Evolutionary conservation across 2,329 filamentous ascomycete genomes (phyloP).

Genomic region (Fusarium humuli): DNA sequence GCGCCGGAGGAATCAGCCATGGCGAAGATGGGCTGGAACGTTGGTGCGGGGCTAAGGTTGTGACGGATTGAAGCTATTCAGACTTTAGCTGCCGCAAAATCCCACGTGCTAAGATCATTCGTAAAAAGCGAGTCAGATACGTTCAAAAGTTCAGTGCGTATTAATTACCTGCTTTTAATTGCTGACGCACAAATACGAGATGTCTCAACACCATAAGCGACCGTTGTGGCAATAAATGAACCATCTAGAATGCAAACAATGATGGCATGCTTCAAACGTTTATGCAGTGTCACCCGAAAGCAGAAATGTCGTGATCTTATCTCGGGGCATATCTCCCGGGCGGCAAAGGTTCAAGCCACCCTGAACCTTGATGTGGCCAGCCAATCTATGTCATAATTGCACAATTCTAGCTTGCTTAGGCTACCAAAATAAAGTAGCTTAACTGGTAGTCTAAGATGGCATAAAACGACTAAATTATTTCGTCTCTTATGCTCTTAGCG

Average conservation of each 20-base stretch:
- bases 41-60: background rate
- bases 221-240: background rate
- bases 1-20: background rate
- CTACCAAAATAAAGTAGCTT: too few species aligned
- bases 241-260: background rate
- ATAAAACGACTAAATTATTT: too few species aligned
- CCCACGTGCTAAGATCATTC: background rate
- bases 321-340: slow-evolving; percentile 29
- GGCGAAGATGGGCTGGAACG: background rate
- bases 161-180: too few species aligned
- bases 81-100: background rate
- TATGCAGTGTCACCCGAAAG: slow-evolving; percentile 18
- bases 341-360: background rate
- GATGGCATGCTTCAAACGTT: background rate
- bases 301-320: slow-evolving; percentile 31
- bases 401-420: background rate
- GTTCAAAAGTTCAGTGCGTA: too few species aligned
- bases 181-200: background rate
- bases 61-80: background rate
- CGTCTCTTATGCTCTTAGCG: too few species aligned
- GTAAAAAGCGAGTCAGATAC: background rate
- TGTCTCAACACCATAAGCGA: background rate
- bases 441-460: too few species aligned
- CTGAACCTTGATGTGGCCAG: slow-evolving; percentile 13
- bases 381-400: slow-evolving; percentile 25